Base-by-base conservation (phyloP, 208 protist species). In the Herpetomonas tarakana region DNA sequence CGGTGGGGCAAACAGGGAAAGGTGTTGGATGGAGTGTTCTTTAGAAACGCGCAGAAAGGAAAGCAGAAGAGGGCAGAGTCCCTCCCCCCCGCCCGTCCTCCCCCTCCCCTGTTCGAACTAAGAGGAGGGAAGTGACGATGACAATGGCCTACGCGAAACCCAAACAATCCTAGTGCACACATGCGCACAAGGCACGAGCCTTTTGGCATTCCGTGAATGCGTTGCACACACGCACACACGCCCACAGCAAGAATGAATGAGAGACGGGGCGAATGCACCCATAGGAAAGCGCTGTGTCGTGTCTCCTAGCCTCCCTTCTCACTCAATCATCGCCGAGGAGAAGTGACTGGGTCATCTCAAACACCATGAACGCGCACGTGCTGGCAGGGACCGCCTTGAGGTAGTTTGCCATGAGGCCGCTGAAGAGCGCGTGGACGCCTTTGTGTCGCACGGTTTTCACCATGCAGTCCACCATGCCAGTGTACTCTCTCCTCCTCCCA, bases 301-400 rank as follows among this genome's bases (percentile, higher is more conserved):
- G 14, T 31, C 14, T 9, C 21, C 56, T 77, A 92, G 44, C n/a
- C n/a, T n/a, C n/a, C n/a, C n/a, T n/a, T n/a, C n/a, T n/a, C n/a
- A n/a, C n/a, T n/a, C n/a, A n/a, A n/a, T 90, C 83, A 54, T 91
- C 85, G 0, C 71, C 81, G 12, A 92, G 24, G 12, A 95, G 65
- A 1, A 83, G 21, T 9, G 68, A 65, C 62, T 96, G 82, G 9
- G 76, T 62, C 60, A 81, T 81, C 26, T 93, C 84, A 70, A 96
- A 94, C 26, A 94, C 85, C 7, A 96, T 84, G 65, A 94, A 96
- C n/a, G 84, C 91, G 68, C 54, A 80, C 1, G 81, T 70, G 50
- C 86, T 93, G 2, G 92, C 85, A 9, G 92, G 92, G 14, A 94
- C 80, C 3, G 85, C 88, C 55, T 97, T 97, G 11, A 97, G 63